phyloP scores from a whole-genome alignment of 2,329 filamentous ascomycete species.

The Sordariomycetes sp. region DNA sequence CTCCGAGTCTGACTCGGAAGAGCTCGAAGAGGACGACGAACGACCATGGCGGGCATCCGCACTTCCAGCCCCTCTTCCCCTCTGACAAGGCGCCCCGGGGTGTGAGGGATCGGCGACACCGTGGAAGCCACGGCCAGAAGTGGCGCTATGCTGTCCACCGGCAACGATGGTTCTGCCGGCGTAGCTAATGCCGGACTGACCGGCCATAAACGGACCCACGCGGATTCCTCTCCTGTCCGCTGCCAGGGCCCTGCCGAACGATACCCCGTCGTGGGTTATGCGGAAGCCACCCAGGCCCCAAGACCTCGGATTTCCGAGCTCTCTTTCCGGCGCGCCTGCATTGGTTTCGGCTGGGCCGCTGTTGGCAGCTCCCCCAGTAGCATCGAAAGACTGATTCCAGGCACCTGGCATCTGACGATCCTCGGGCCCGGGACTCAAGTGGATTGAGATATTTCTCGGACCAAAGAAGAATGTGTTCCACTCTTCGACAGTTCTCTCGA shows the following conservation, averaged over 20 bases:
- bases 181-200: constrained; percentile 22
- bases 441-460: constrained; percentile 32
- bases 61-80: neutral
- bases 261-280: constrained; percentile 27
- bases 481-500: constrained; percentile 28
- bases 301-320: neutral
- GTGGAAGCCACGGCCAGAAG: neutral
- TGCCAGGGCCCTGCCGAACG: constrained; percentile 26
- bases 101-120: neutral
- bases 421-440: constrained; percentile 12
- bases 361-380: neutral
- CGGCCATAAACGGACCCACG: constrained; percentile 28
- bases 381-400: constrained; percentile 17
- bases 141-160: neutral
- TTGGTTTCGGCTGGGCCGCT: neutral
- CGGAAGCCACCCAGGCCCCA: constrained; percentile 21
- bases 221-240: constrained; percentile 30
- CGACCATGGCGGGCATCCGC: constrained; percentile 15
- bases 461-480: constrained; percentile 46
- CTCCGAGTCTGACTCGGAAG: constrained; percentile 17
- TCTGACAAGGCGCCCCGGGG: neutral
- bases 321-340: neutral
- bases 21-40: constrained; percentile 19
- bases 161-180: constrained; percentile 1
- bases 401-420: constrained; percentile 16